Conservation (phyloP, 2,329 filamentous ascomycete species). For the Knoxdaviesia proteae region DNA sequence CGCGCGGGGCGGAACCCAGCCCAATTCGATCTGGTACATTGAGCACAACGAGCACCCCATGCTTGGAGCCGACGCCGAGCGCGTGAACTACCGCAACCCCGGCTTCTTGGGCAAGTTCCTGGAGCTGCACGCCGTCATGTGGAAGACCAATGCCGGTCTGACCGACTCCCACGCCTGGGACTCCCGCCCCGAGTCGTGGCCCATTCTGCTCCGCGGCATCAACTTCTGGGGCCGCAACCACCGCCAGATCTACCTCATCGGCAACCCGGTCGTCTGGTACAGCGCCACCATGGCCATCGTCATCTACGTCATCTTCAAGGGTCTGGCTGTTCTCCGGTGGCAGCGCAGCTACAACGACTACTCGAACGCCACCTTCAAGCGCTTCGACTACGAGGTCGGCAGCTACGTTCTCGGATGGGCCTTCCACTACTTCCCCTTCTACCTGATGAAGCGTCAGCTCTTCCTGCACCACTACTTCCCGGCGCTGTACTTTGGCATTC, state of each 20-base stretch:
- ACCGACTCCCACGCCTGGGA: constrained; percentile 97
- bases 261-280: constrained; percentile 93
- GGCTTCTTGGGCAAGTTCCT: constrained; percentile 96
- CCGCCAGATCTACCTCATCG: constrained; percentile 89
- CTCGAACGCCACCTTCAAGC: constrained; percentile 62
- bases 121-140: constrained; percentile 97
- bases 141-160: constrained; percentile 90
- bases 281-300: constrained; percentile 58
- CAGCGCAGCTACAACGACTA: constrained; percentile 87
- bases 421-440: constrained; percentile 98
- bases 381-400: constrained; percentile 94
- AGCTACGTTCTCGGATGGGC: constrained; percentile 83
- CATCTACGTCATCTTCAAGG: constrained; percentile 70
- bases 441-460: constrained; percentile 89
- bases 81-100: constrained; percentile 86
- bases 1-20: constrained; percentile 71
- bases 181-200: constrained; percentile 84
- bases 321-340: constrained; percentile 71
- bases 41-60: constrained; percentile 75
- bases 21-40: constrained; percentile 94
- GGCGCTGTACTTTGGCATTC: constrained; percentile 83
- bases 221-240: constrained; percentile 97
- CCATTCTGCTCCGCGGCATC: constrained; percentile 77
- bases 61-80: constrained; percentile 57
- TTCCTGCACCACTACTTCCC: constrained; percentile 99